Evolutionary conservation across 352 stramenopile genomes (phyloP).

Genomic region (Phytopythium cucurbitacearum): DNA sequence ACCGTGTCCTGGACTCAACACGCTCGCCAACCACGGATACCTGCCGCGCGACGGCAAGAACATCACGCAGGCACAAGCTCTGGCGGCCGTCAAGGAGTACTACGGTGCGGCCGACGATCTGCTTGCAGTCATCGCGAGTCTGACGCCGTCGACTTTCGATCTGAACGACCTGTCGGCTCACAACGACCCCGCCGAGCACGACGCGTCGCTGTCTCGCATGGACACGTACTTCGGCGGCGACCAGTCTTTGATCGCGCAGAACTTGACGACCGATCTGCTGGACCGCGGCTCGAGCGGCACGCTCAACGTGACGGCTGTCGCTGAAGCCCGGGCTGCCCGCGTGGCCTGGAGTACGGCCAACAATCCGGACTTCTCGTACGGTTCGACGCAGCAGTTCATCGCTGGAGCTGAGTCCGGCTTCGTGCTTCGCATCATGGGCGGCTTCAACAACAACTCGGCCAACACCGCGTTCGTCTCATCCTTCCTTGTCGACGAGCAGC

Average conservation of each 20-base stretch:
- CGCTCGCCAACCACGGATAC: conserved; percentile 53
- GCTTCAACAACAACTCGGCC: conserved; percentile 16
- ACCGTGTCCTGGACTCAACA: conserved; percentile 48
- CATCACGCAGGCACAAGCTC: conserved; percentile 12
- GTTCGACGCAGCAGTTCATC: conserved; percentile 13
- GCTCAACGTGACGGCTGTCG: conserved; percentile 10
- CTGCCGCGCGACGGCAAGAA: conserved; percentile 44
- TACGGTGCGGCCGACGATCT: conserved; percentile 11
- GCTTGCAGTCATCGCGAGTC: conserved; percentile 9
- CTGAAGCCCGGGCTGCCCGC: conserved; percentile 8
- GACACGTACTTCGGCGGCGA: conserved; percentile 20
- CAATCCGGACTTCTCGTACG: conserved; percentile 17
- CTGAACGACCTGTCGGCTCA: conserved; percentile 21
- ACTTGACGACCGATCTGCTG: conserved; percentile 10
- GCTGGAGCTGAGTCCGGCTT: conserved; percentile 17
- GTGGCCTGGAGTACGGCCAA: conserved; percentile 11
- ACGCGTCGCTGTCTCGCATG: conserved; percentile 16
- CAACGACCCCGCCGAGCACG: conserved; percentile 16
- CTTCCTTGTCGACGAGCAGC: conserved; percentile 20
- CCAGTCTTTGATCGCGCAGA: conserved; percentile 14
- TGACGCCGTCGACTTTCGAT: conserved; percentile 16
- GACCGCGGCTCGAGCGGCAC: conserved; percentile 8
- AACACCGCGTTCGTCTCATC: conserved; percentile 11
- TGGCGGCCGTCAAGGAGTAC: conserved; percentile 2
- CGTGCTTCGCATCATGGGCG: conserved; percentile 20